Base-by-base conservation (phyloP, 495 filamentous ascomycete genomes). In the Penicillium goetzii region DNA sequence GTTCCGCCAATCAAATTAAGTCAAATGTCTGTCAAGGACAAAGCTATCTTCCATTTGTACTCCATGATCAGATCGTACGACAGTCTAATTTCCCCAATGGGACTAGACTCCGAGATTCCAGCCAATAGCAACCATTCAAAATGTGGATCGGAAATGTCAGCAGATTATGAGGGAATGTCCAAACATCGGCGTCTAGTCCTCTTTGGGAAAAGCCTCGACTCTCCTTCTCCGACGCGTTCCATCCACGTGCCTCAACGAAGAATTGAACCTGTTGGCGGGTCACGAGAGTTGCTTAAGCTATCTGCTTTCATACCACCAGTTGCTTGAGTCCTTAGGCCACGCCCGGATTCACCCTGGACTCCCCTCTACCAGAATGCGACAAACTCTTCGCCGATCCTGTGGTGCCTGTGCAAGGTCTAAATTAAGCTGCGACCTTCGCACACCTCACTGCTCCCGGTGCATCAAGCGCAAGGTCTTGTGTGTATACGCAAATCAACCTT, bases 401-500 rank as follows among this genome's bases (percentile, higher is more conserved):
- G 67, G 69, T 52, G 76, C 79, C 4, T 85, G 83, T 67, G 80
- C 80, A 17, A 81, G 77, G 58, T 70, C 76, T 8, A 85, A 85
- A 62, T 75, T 76, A 54, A 76, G 77, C 58, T 85, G 83, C 57
- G 81, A 84, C 58, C 76, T 82, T 15, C 69, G 69, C 26, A 79
- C 76, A 0, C 83, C 83, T 11, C 72, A 73, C 17, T 85, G 83
- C 67, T 81, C 81, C 25, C 79, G 82, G 40, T 85, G 82, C 63
- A 49, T 74, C 45, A 82, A 80, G 67, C 73, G 78, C 21, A 71
- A 76, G 3, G 65, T 74, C 17, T 58, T 65, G 3, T 85, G 82
- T 55, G 61, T 74, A 36, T 85, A 84, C 65, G 81, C 76, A 2
- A 85, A 85, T 49, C 68, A 80, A 61, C 82, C 82, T 3, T 67